Percentiles rank a stretch among this genome's conserved stretches.
Conservation (phyloP, 2,329 filamentous ascomycete genomes). For the Sphaceloma murrayae region DNA sequence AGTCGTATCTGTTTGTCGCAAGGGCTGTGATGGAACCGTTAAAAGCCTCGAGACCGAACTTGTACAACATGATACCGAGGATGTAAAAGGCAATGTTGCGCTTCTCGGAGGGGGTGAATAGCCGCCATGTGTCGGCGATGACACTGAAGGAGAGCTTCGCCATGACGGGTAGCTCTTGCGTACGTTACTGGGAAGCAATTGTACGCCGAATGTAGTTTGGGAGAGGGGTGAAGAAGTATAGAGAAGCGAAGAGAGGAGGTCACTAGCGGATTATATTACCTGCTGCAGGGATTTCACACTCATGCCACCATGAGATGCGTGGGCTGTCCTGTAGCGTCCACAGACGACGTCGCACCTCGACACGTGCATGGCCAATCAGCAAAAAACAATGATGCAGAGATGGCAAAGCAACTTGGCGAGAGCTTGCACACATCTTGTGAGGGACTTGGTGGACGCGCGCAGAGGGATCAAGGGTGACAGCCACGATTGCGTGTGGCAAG, state of each 20-base stretch:
- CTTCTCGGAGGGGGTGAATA: conserved; percentile 35
- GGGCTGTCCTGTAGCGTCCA: background rate
- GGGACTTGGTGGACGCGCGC: conserved; percentile 2
- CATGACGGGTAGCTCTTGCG: background rate
- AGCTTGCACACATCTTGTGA: conserved; percentile 11
- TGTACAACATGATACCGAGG: conserved; percentile 44
- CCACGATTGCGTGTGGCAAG: too few species aligned
- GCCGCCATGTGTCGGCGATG: conserved; percentile 18
- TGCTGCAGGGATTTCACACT: background rate
- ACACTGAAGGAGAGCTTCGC: conserved; percentile 12
- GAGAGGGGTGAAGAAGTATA: background rate
- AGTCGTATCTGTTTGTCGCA: conserved; percentile 43
- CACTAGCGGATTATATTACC: background rate
- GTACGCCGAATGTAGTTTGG: background rate
- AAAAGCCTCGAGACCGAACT: conserved; percentile 44
- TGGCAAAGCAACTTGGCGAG: conserved; percentile 10
- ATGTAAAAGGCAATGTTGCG: conserved; percentile 41
- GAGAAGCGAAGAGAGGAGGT: background rate
- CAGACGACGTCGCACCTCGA: background rate
- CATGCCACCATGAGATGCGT: background rate
- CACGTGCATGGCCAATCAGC: conserved; percentile 12
- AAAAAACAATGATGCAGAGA: background rate
- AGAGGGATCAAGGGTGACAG: background rate
- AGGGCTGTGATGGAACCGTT: conserved; percentile 43
- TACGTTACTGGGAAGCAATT: background rate